phyloP scores from a whole-genome alignment of 1,284 basidiomycete genomes.

The Cutaneotrichosporon arboriforme region DNA sequence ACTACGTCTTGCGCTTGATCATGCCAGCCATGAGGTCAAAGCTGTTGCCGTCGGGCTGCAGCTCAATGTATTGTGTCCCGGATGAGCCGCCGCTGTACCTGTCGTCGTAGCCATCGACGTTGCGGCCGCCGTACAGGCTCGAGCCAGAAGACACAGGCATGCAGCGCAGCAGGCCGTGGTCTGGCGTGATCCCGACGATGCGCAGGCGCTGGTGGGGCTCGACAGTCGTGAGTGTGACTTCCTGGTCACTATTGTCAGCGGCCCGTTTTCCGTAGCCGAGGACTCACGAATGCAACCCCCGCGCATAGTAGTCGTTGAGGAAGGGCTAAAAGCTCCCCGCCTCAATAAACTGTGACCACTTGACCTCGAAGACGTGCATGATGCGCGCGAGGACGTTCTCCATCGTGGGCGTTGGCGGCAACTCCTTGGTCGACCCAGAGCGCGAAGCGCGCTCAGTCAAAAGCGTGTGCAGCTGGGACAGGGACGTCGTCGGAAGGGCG shows the following conservation, averaged over 20 bases:
- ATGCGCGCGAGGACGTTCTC: constrained; percentile 73
- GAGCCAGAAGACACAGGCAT: constrained; percentile 55
- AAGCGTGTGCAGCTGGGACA: constrained; percentile 59
- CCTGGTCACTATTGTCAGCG: constrained; percentile 61
- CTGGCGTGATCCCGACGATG: constrained; percentile 78
- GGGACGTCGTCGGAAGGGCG: constrained; percentile 72
- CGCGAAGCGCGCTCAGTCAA: constrained; percentile 21
- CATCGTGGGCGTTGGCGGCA: constrained; percentile 55
- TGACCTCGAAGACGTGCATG: constrained; percentile 67
- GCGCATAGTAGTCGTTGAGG: constrained; percentile 66
- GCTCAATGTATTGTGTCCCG: constrained; percentile 50
- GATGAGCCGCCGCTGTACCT: not conserved
- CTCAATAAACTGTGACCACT: constrained; percentile 68
- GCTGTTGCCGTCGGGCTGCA: constrained; percentile 93
- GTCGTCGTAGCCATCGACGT: constrained; percentile 27
- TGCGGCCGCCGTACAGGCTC: constrained; percentile 32
- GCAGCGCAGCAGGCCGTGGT: constrained; percentile 81
- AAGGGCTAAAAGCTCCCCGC: constrained; percentile 68
- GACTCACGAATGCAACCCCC: constrained; percentile 86
- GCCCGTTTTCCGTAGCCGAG: no score
- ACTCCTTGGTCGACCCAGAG: constrained; percentile 22
- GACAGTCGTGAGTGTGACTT: constrained; percentile 72
- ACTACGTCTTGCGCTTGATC: constrained; percentile 61
- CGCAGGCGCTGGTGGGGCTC: constrained; percentile 65
- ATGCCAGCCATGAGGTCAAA: constrained; percentile 92